Evolutionary conservation across 2,329 filamentous ascomycete species (phyloP).

Genomic region (Xylaria sp.): DNA sequence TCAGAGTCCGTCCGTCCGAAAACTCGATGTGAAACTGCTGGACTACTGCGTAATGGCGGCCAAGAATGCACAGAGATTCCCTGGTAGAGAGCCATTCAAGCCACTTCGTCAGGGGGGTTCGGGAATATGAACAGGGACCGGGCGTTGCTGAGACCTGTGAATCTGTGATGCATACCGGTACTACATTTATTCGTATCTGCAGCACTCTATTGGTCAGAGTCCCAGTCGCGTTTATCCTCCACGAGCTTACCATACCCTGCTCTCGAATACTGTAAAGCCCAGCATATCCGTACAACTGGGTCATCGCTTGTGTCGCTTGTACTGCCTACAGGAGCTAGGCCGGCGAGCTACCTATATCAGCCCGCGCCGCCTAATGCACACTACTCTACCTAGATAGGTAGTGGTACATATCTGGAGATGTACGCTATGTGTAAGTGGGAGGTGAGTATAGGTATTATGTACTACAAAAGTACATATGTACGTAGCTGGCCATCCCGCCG

Average conservation of each 20-base stretch:
- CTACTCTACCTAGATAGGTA: not conserved
- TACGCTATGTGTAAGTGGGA: too few relatives aligned
- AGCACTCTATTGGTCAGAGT: conserved; percentile 19
- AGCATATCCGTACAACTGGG: conserved; percentile 26
- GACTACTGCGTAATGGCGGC: conserved; percentile 4
- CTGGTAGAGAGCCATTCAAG: conserved; percentile 11
- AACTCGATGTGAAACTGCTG: not conserved
- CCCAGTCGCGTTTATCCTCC: conserved; percentile 9
- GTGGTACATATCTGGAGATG: too few relatives aligned
- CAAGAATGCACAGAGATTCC: not conserved
- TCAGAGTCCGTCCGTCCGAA: not conserved
- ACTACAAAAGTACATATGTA: not conserved
- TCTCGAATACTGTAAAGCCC: conserved; percentile 9
- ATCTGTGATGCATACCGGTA: not conserved
- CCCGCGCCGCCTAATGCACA: too few relatives aligned
- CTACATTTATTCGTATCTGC: not conserved
- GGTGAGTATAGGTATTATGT: not conserved
- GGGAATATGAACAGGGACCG: conserved; percentile 14
- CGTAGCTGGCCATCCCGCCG: conserved; percentile 14
- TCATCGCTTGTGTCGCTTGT: conserved; percentile 13
- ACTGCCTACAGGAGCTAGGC: conserved; percentile 5
- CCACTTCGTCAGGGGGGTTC: conserved; percentile 23
- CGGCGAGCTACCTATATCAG: not conserved
- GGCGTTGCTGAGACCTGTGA: conserved; percentile 5
- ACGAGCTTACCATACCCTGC: conserved; percentile 15